Percentiles rank a stretch among this genome's conserved stretches.
These are phyloP conservation scores for Helicostylum pulchrum DNA, from an alignment of 192 early-diverging fungal genomes.

Conservation along the genomic window DNA sequence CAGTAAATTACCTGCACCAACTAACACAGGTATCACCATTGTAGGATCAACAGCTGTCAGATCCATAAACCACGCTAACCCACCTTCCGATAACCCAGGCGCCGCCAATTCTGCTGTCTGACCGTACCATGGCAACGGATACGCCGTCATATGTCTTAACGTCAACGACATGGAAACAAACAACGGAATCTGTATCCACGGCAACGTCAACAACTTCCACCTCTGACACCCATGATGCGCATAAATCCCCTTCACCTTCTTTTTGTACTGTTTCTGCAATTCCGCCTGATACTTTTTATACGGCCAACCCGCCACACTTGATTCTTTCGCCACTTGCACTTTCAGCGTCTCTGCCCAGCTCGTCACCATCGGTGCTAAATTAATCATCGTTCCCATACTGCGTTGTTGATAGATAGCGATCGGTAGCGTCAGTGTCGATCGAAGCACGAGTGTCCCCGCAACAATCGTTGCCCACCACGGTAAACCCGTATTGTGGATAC, in stretches of 20 bases:
- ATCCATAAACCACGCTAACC: conserved; percentile 63
- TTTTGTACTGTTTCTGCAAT: conserved; percentile 47
- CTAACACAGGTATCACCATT: conserved; percentile 61
- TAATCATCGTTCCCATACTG: conserved; percentile 42
- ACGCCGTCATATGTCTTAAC: conserved; percentile 61
- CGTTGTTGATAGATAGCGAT: conserved; percentile 61
- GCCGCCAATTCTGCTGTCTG: conserved; percentile 32
- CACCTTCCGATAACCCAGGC: conserved; percentile 54
- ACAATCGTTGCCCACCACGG: conserved; percentile 62
- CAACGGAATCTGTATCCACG: conserved; percentile 74
- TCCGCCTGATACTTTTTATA: conserved; percentile 46
- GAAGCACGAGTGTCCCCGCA: conserved; percentile 42
- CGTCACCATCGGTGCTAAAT: conserved; percentile 46
- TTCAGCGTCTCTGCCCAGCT: conserved; percentile 48
- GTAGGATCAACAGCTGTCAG: conserved; percentile 62
- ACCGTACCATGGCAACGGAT: conserved; percentile 51
- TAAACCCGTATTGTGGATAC: conserved; percentile 41
- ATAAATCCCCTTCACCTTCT: conserved; percentile 57
- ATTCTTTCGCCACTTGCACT: conserved; percentile 38
- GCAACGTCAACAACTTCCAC: conserved; percentile 57
- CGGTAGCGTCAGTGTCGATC: conserved; percentile 49
- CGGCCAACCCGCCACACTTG: conserved; percentile 33
- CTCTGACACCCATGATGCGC: conserved; percentile 56
- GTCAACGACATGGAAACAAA: conserved; percentile 68
- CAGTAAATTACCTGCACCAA: conserved; percentile 58